phyloP scores from a whole-genome alignment of 1,284 basidiomycete genomes.

The Cryptococcus jaspeensis region DNA sequence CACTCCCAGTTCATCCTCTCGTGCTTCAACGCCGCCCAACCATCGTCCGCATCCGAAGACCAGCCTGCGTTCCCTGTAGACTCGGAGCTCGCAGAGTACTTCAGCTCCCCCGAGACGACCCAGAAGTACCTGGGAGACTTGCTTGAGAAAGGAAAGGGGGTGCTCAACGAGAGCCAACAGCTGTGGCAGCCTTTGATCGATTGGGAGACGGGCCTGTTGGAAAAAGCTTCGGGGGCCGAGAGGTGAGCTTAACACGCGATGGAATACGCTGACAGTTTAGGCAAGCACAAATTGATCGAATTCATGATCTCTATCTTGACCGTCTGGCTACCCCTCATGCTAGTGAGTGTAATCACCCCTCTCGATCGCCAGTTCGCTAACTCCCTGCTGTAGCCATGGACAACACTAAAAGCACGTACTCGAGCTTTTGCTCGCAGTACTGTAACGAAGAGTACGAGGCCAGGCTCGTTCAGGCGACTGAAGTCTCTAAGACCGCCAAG shows the following conservation, averaged over 20 bases:
- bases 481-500: conserved; percentile 60
- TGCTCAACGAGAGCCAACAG: conserved; percentile 60
- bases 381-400: conserved; percentile 55
- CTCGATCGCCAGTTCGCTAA: neutral
- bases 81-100: conserved; percentile 49
- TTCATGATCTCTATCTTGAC: conserved; percentile 45
- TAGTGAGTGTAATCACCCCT: conserved; percentile 18
- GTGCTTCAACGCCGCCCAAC: conserved; percentile 35
- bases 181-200: conserved; percentile 72
- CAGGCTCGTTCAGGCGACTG: conserved; percentile 71
- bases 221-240: conserved; percentile 51
- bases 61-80: conserved; percentile 13
- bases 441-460: conserved; percentile 71
- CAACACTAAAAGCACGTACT: conserved; percentile 77
- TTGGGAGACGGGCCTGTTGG: conserved; percentile 69
- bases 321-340: conserved; percentile 49
- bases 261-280: conserved; percentile 19
- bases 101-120: conserved; percentile 56
- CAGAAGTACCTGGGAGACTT: neutral
- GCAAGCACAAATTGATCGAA: conserved; percentile 27
- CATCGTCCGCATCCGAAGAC: conserved; percentile 52
- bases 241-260: conserved; percentile 51
- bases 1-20: conserved; percentile 66
- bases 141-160: conserved; percentile 56
- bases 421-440: conserved; percentile 76